Evolutionary conservation across 768 basidiomycete species (phyloP), one percentile per base, ranked within the genome.

Genomic region (Mycena crocata): DNA sequence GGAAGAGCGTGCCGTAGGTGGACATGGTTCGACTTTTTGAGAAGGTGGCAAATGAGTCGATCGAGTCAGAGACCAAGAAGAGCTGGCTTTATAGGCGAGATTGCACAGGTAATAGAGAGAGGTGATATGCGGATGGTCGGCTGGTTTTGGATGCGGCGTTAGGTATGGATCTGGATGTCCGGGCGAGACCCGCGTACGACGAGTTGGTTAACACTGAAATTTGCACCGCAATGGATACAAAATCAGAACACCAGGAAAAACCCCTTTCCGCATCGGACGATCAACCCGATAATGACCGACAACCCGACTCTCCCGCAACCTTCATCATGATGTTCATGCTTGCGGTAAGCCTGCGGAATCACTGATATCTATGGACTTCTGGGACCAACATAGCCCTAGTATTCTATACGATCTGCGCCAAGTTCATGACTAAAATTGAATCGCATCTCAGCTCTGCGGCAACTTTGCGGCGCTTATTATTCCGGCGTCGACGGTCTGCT

Each of bases 1-100:
- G 88, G 83, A 94, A 99, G 40, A 94, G 83, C 28, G 85, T 88
- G 26, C 98, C 98, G 80, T 93, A 99, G 59, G 96, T 93, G 26
- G 95, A 97, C 98, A 99, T 98, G 39, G 23, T 21, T 7, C 39
- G 21, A 26, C 17, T 45, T 49, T 24, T 14, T 32, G 5, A 3
- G 14, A 28, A 5, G 10, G 30, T 32, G 30, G 9, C 17, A 34
- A 23, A 5, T n/a, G 28, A 42, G 40, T 14, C n/a, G 40, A 24
- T 42, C n/a, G 44, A 60, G 52, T 54, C 26, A 28, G 13, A 21
- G 23, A n/a, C n/a, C n/a, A n/a, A 30, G 58, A 51, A 19, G 24
- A 35, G 42, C 54, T 37, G 24, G 35, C 48, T 50, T 51, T 63
- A 55, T 48, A 39, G 31, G 45, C 44, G n/a, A 31, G 35, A 54